phyloP scores from a whole-genome alignment of 768 basidiomycete species.

The Leccinum variicolor region DNA sequence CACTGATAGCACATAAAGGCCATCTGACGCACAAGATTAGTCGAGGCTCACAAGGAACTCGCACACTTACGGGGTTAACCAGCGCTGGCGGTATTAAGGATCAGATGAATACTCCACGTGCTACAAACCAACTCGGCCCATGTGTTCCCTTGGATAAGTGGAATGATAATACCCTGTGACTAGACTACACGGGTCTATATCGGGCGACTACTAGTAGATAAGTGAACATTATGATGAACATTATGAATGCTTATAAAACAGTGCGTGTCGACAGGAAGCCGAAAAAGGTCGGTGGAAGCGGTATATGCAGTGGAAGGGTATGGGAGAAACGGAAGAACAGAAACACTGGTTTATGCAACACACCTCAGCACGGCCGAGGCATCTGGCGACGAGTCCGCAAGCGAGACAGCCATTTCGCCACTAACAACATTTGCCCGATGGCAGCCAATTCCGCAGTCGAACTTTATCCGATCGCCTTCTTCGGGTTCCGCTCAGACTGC shows the following conservation, averaged over 20 bases:
- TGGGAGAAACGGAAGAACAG: constrained; percentile 13
- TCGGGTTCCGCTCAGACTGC: constrained; percentile 70
- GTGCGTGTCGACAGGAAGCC: constrained; percentile 6
- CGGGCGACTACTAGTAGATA: constrained; percentile 19
- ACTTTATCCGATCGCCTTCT: constrained; percentile 57
- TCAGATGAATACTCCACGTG: constrained; percentile 1
- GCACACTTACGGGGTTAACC: background rate
- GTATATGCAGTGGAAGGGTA: constrained; percentile 25
- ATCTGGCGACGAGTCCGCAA: background rate
- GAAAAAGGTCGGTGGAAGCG: constrained; percentile 9
- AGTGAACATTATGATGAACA: constrained; percentile 16
- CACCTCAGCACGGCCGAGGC: constrained; percentile 12
- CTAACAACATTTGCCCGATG: constrained; percentile 66
- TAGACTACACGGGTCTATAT: constrained; percentile 19
- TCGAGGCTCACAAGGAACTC: background rate
- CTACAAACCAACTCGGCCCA: background rate
- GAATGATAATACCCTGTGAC: constrained; percentile 1
- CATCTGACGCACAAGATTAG: background rate
- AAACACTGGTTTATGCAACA: constrained; percentile 5
- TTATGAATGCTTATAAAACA: constrained; percentile 12
- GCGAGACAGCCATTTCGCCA: background rate
- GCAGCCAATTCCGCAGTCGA: constrained; percentile 59
- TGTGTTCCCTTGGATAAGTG: background rate
- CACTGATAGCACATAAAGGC: background rate
- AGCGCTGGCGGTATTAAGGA: background rate